Base-by-base conservation (phyloP, 2,329 filamentous ascomycete species). In the Laburnicola sp. region DNA sequence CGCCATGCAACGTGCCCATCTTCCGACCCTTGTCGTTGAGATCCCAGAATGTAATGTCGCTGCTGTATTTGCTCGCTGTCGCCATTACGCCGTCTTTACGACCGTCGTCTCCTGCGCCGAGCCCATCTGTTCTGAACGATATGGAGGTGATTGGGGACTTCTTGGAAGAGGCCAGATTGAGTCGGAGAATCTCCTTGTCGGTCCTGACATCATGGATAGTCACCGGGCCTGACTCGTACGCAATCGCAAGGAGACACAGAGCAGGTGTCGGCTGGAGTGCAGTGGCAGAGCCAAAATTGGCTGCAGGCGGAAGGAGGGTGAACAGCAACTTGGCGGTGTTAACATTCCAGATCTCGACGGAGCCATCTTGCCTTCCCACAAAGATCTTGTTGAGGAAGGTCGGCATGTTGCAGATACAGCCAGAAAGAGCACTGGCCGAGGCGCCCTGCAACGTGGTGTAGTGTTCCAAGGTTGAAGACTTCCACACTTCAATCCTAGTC, bases 321-420 rank as follows among this genome's bases (percentile, higher is more conserved):
- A 97, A 95, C 26, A 99, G 84, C 47, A 97, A 80, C 72, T 95
- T 96, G 41, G 81, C 92, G 3, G 90, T 96, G 69, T 88, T 95
- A 54, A 99, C 79, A 68, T 99, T 99, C 93, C 94, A 99, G 44
- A 99, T 96, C 68, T 99, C 94, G 6, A 97, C 86, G 72, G 86
- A 88, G 5, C 94, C 94, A 70, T 99, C 91, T 57, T 83, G 83
- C 63, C 91, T 86, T 7, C 91, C 95, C 2, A 91, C 88, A 59
- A 97, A 91, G 38, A 99, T 83, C 74, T 99, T 99, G 79, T 99
- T 99, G 54, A 99, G 75, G 72, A 91, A 96, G 0, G 94, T 97
- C 1, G 93, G 92, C 87, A 97, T 91, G 64, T 84, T 95, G 69
- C 86, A 88, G 60, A 96, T 82, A 43, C 87, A 85, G 23, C 89